Percentiles rank a stretch among this genome's conserved stretches.
Evolutionary conservation across 768 basidiomycete species (phyloP).

Genomic region (Chalciporus chontae): DNA sequence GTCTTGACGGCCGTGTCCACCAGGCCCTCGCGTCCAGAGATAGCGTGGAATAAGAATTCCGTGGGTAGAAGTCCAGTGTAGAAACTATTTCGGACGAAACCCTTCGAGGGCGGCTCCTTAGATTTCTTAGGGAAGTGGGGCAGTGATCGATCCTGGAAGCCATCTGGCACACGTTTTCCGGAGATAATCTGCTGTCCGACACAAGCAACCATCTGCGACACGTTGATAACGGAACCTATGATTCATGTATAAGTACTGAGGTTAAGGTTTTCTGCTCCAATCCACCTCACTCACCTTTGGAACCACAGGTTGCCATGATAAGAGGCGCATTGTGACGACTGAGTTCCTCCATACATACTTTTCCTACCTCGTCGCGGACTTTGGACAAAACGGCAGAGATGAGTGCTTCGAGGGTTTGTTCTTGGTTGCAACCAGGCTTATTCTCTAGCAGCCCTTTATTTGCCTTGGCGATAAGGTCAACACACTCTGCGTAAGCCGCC

Average conservation of each 20-base stretch:
- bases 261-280: neutral
- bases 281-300: conserved; percentile 65
- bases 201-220: conserved; percentile 99
- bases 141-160: conserved; percentile 98
- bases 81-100: conserved; percentile 97
- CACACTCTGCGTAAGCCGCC: conserved; percentile 83
- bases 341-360: conserved; percentile 98
- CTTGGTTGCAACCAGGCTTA: conserved; percentile 96
- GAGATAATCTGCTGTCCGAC: conserved; percentile 99
- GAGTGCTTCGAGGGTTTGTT: conserved; percentile 94
- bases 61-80: conserved; percentile 88
- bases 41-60: conserved; percentile 98
- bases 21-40: conserved; percentile 96
- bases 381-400: conserved; percentile 92
- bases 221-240: conserved; percentile 96
- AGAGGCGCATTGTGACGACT: conserved; percentile 94
- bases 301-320: conserved; percentile 99
- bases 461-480: conserved; percentile 82
- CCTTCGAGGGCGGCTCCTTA: conserved; percentile 93
- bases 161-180: conserved; percentile 96
- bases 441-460: conserved; percentile 92
- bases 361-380: conserved; percentile 93
- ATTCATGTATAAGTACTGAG: neutral
- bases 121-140: conserved; percentile 98
- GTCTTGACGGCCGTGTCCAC: conserved; percentile 99